Conservation (phyloP, 768 basidiomycete genomes). For the Kwoniella mangroviensis region DNA sequence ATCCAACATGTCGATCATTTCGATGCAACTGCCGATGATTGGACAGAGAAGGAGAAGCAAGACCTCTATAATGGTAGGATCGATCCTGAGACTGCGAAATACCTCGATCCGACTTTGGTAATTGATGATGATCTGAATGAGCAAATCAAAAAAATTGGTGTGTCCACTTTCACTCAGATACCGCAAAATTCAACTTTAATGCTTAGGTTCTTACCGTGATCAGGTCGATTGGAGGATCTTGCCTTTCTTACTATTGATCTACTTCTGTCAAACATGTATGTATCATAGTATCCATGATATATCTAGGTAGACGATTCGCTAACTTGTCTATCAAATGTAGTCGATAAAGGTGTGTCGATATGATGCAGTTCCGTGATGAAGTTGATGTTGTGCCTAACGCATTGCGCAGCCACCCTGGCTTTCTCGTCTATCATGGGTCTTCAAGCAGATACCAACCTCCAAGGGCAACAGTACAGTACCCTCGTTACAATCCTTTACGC, state of each 20-base stretch:
- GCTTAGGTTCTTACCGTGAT: neutral
- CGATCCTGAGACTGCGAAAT: constrained; percentile 44
- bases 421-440: constrained; percentile 52
- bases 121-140: constrained; percentile 37
- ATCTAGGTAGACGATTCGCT: neutral
- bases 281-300: neutral
- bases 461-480: constrained; percentile 64
- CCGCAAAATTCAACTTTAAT: neutral
- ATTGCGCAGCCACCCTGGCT: constrained; percentile 33
- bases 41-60: constrained; percentile 6
- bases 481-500: constrained; percentile 48
- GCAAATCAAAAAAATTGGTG: constrained; percentile 37
- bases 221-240: constrained; percentile 38
- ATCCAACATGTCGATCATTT: constrained; percentile 15
- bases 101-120: constrained; percentile 38
- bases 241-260: constrained; percentile 39
- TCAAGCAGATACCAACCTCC: constrained; percentile 60
- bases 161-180: constrained; percentile 5
- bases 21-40: constrained; percentile 9
- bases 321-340: constrained; percentile 6
- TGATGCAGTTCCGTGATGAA: neutral
- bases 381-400: neutral
- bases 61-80: constrained; percentile 13
- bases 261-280: constrained; percentile 47
- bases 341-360: constrained; percentile 34